Conservation (phyloP, 1,139 yeast genomes). For the Blastobotrys petasosporus region DNA sequence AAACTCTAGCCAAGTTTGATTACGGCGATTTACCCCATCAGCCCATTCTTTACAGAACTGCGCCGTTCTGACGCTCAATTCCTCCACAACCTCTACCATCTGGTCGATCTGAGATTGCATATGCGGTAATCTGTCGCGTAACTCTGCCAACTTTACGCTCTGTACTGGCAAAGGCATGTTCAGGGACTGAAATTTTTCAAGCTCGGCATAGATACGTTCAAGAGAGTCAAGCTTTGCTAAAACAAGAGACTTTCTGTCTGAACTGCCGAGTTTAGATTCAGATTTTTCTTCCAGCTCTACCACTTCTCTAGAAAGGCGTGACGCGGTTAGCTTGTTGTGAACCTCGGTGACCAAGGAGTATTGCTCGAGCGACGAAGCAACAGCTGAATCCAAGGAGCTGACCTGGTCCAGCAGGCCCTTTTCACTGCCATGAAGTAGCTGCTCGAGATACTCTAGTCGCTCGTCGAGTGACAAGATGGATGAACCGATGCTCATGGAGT, state of each 20-base stretch:
- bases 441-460: too few relatives aligned
- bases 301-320: too few relatives aligned
- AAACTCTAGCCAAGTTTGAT: conserved; percentile 17
- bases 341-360: too few relatives aligned
- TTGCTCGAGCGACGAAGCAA: too few relatives aligned
- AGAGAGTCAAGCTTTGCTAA: conserved; percentile 7
- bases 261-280: too few relatives aligned
- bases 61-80: conserved; percentile 19
- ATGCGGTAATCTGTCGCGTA: conserved; percentile 9
- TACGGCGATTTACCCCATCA: conserved; percentile 14
- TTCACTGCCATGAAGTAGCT: too few relatives aligned
- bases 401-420: too few relatives aligned
- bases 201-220: conserved; percentile 1
- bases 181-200: conserved; percentile 8
- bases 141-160: conserved; percentile 11
- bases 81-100: conserved; percentile 14
- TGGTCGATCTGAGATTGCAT: conserved; percentile 12
- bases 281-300: too few relatives aligned
- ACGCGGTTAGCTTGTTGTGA: too few relatives aligned
- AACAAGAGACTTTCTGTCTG: conserved; percentile 8
- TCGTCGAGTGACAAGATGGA: too few relatives aligned
- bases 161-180: conserved; percentile 10
- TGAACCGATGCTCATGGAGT: too few relatives aligned
- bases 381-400: too few relatives aligned
- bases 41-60: conserved; percentile 16